Percentiles rank a stretch among this genome's conserved stretches.
phyloP scores from a whole-genome alignment of 1,284 basidiomycete genomes.

The Sanguinoderma infundibulare region DNA sequence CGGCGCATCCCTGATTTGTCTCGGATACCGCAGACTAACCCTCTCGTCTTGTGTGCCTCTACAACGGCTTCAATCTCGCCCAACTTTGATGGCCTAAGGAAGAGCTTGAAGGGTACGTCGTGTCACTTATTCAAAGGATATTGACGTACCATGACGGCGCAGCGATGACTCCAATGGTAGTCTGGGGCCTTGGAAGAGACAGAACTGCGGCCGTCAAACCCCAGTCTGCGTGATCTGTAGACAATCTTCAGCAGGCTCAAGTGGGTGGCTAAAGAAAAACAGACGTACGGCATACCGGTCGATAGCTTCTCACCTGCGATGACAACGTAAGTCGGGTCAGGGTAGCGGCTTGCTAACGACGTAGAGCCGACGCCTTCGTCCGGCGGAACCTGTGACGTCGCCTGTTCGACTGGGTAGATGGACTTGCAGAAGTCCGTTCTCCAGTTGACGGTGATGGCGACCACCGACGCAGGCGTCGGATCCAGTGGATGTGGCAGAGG shows the following conservation, averaged over 20 bases:
- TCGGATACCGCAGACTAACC: not conserved
- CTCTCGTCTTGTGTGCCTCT: not conserved
- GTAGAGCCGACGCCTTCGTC: not conserved
- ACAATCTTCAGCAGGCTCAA: not conserved
- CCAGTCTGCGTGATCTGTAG: not conserved
- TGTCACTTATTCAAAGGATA: not conserved
- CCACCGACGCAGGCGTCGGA: not conserved
- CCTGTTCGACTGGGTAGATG: not conserved
- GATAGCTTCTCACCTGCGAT: not conserved
- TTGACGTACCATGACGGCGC: not conserved
- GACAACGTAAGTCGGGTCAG: not conserved
- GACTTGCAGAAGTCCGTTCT: not conserved
- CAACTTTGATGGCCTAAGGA: too few species aligned
- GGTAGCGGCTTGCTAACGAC: not conserved
- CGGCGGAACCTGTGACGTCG: not conserved
- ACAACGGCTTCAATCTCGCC: not conserved
- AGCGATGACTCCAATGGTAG: not conserved
- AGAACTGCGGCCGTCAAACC: not conserved
- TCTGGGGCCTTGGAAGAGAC: not conserved
- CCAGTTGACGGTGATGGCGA: not conserved
- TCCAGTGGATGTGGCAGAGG: not conserved
- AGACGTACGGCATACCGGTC: not conserved
- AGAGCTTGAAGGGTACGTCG: not conserved
- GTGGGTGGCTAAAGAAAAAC: not conserved
- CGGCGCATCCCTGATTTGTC: not conserved